Percentiles rank a stretch among this genome's conserved stretches.
Conservation (phyloP, 768 basidiomycete species). For the Suillus subluteus region DNA sequence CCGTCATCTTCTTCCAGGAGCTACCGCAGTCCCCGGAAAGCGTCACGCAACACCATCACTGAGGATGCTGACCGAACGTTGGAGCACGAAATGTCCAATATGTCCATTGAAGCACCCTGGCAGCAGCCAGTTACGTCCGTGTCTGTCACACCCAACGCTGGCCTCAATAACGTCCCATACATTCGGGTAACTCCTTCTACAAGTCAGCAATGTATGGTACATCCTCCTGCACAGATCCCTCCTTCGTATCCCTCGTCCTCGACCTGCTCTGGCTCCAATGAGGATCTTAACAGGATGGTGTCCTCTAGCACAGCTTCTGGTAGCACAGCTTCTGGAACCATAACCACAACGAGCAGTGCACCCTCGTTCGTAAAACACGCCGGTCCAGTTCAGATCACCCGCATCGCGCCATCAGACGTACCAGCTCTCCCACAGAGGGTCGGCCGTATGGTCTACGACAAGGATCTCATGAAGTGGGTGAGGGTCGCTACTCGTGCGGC, state of each 20-base stretch:
- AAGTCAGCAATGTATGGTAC: constrained; percentile 29
- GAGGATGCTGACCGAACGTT: constrained; percentile 47
- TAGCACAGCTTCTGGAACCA: constrained; percentile 79
- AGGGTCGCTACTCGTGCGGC: constrained; percentile 52
- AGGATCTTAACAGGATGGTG: constrained; percentile 86
- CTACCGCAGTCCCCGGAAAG: constrained; percentile 48
- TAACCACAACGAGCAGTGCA: constrained; percentile 69
- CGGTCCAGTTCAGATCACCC: constrained; percentile 77
- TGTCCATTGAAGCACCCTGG: constrained; percentile 47
- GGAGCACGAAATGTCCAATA: constrained; percentile 44
- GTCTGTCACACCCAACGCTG: constrained; percentile 13
- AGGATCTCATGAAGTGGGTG: constrained; percentile 83
- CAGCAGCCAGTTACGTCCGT: constrained; percentile 27
- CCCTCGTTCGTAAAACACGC: constrained; percentile 86
- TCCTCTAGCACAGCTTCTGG: constrained; percentile 85
- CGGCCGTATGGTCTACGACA: constrained; percentile 89
- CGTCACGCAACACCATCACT: constrained; percentile 40
- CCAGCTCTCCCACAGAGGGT: constrained; percentile 75
- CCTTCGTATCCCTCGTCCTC: constrained; percentile 54
- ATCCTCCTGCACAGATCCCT: constrained; percentile 35
- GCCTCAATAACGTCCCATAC: constrained; percentile 24
- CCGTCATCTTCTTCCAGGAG: constrained; percentile 40
- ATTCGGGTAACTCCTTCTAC: constrained; percentile 35
- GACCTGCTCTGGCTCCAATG: constrained; percentile 54
- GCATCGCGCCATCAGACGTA: constrained; percentile 81